Base-by-base conservation (phyloP, 164 flowering plant genomes). In the Echeveria elegans region DNA sequence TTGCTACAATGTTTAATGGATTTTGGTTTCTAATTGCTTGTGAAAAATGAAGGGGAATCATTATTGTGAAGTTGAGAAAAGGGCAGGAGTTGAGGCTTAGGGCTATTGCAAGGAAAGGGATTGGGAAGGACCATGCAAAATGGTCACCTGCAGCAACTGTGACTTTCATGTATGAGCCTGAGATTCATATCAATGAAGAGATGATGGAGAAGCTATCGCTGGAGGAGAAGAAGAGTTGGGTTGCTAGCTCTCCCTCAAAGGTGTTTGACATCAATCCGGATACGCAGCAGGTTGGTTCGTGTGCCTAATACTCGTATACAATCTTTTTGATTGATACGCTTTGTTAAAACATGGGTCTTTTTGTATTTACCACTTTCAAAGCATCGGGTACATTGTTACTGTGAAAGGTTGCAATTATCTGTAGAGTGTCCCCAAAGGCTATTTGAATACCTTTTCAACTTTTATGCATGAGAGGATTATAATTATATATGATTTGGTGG, bases 121-220 rank as follows among this genome's bases (percentile, higher is more conserved):
- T 91, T 68, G 96, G 96, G 3, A 94, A 94, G 73, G 97, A 94
- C 72, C 96, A 94, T 75, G 97, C 97, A 1, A 94, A 94, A 71
- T 92, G 97, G 99, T 92, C 97, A 21, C 97, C 99, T 74, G 97
- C 94, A 52, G 97, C 99, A 3, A 95, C 97, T 45, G 99, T 95
- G 19, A 89, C 97, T 30, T 94, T 91, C 72, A 88, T 94, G 97
- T 88, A 88, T 76, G 97, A 92, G 67, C 99, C 99, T 3, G 89
- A 82, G 15, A 90, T 92, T 64, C 85, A 82, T 64, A 87, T 95
- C 73, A 89, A 92, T 76, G 94, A 95, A 66, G 97, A 88, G 52
- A 15, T 92, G 81, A 92, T 95, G 97, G 97, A 85, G 63, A 83
- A 80, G 18, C 72, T 92, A 64, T 53, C 89, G 3, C 83, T 87